Evolutionary conservation across 2,329 filamentous ascomycete genomes (phyloP), one percentile per base, ranked within the genome.

Genomic region (Colletotrichum echinochloae): DNA sequence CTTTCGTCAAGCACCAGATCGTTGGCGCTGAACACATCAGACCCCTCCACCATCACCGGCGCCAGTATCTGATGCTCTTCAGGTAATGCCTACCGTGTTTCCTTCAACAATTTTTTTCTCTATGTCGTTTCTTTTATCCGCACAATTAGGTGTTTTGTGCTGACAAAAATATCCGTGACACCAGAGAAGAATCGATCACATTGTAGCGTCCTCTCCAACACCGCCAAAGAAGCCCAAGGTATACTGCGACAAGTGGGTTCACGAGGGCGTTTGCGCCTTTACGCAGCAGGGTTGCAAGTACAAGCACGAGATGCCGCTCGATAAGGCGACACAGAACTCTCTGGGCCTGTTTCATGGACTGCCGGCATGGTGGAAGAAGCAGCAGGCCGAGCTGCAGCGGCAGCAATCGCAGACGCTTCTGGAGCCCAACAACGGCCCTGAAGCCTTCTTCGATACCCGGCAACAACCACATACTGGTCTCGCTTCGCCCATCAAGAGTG

Each of bases 191-290:
- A 82, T 81, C 61, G 80, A 74, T 33, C 66, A 70, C 46, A 74
- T 72, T 35, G 49, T 73, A 4, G 72, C 71, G 23, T 74, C 73
- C 5, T 74, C 73, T 6, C 81, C 81, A 23, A 79, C 83, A 14
- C 77, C 76, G 6, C 79, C 81, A 7, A 89, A 87, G 76, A 78
- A 78, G 30, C 78, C 79, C 68, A 97, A 97, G 78, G 83, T 92
- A 30, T 97, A 92, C 80, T 97, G 94, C 81, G 93, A 94, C 69
- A 94, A 95, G 80, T 98, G 94, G 94, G 91, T 97, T 65, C 91
- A 93, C 75, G 91, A 92, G 69, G 94, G 94, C 26, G 89, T 93
- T 52, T 98, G 95, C 78, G 92, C 92, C 72, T 98, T 94, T 79
- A 90, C 88, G 4, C 93, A 97, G 78, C 91, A 95, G 77, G 94